Base-by-base conservation (phyloP, 352 stramenopile genomes). In the Thalassiosira mediterranea region DNA sequence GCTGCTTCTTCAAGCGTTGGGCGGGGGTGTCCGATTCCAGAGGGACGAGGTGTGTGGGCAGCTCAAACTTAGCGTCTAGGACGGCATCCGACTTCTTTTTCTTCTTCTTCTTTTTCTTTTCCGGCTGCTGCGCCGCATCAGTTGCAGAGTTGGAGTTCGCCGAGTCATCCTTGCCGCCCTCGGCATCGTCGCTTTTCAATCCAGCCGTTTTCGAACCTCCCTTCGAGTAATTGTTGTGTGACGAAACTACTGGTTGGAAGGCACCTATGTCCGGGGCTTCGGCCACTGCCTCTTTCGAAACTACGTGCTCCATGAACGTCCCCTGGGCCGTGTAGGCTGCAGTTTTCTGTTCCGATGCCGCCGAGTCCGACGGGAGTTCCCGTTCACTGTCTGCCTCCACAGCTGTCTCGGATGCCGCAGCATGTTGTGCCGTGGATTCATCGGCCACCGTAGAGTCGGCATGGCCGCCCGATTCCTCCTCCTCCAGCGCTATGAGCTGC, bases 1-100 rank as follows among this genome's bases (percentile, higher is more conserved):
- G 69, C 59, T 61, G 48, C 47, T 92, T 92, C 26, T 80, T 76
- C 46, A 87, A 78, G 26, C 65, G 69, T 74, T 91, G 79, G 4
- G 76, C 71, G 34, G 85, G 65, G 0, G 81, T 89, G 68, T 91
- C 86, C 0, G 66, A 81, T 26, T 89, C 74, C 3, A 81, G 44
- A n/a, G 76, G 66, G 7, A 75, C 47, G 0, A 81, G 37, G 54
- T 86, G 68, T 2, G 60, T 51, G 11, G 72, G 78, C 25, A 83
- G 61, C 66, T 86, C 69, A 51, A 83, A 85, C 60, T 60, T 69
- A 11, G 64, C 19, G 13, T 65, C 25, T 7, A 52, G 17, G 29
- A 65, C 3, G 8, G 42, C 31, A 10, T 74, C 66, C 31, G 15
- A 38, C 15, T 68, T 72, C 48, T 69, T 54, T 17, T 68, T 53